A percentile compares a stretch with the other conserved stretches of the same genome.
Conservation (phyloP, 139 green algal genomes). For the Nannochloris sp. region DNA sequence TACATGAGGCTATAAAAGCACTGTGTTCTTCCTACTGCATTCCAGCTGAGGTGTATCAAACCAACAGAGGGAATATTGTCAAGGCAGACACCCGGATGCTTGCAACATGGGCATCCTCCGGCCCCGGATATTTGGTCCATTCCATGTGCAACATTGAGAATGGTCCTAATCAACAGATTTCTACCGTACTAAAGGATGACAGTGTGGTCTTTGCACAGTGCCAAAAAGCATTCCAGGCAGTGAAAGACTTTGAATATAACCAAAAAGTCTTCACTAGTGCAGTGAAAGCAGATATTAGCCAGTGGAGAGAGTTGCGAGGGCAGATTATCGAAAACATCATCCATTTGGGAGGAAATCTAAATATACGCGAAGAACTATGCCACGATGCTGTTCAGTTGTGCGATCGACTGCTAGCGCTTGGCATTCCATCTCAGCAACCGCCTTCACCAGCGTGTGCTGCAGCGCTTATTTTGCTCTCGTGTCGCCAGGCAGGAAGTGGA, state of each 20-base stretch:
- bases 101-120: slow-evolving; percentile 11
- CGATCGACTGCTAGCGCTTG: slow-evolving; percentile 16
- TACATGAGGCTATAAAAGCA: background rate
- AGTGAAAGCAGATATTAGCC: background rate
- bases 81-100: slow-evolving; percentile 11
- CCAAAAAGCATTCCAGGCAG: slow-evolving; percentile 45
- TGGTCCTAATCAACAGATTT: background rate
- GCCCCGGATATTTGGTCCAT: slow-evolving; percentile 1
- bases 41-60: slow-evolving; percentile 8
- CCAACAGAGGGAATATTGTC: slow-evolving; percentile 6
- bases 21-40: slow-evolving; percentile 11
- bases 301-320: slow-evolving; percentile 8
- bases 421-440: background rate
- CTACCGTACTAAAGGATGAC: slow-evolving; percentile 28
- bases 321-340: slow-evolving; percentile 18
- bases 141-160: slow-evolving; percentile 4
- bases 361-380: slow-evolving; percentile 21
- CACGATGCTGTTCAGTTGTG: slow-evolving; percentile 35
- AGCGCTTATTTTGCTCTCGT: slow-evolving; percentile 18
- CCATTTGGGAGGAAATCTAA: background rate
- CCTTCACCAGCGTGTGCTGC: slow-evolving; percentile 14
- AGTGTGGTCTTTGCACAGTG: slow-evolving; percentile 14
- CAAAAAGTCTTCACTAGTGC: slow-evolving; percentile 35
- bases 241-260: slow-evolving; percentile 50
- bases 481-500: slow-evolving; percentile 16